These are phyloP conservation scores for Parachaetomium inaequale DNA, from an alignment of 495 filamentous ascomycete genomes.

Conservation along the genomic window DNA sequence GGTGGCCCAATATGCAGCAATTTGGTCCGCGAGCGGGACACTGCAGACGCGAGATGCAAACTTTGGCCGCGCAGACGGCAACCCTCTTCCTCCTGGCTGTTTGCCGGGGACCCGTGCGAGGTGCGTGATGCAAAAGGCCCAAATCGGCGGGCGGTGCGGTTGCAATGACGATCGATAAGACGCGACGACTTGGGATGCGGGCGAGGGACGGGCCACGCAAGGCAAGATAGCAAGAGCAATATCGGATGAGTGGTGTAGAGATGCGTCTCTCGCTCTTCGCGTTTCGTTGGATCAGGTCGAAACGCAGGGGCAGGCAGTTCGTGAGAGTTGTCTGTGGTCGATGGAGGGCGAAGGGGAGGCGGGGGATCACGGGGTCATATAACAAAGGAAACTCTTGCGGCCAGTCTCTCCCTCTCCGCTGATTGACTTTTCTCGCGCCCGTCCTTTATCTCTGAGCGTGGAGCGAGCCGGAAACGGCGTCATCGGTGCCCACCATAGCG, in stretches of 20 bases:
- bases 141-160: conserved; percentile 12
- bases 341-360: background rate
- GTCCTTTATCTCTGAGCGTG: background rate
- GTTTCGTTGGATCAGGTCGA: background rate
- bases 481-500: conserved; percentile 12
- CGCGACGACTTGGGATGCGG: background rate
- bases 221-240: conserved; percentile 4
- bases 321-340: background rate
- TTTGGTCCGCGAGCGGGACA: conserved; percentile 15
- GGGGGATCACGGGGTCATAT: conserved; percentile 4
- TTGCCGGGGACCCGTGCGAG: conserved; percentile 4
- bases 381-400: background rate
- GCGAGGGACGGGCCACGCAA: background rate
- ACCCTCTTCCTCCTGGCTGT: background rate
- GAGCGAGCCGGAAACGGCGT: conserved; percentile 9
- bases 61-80: conserved; percentile 5
- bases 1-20: conserved; percentile 27
- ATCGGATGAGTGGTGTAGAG: background rate
- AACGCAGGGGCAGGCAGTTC: background rate
- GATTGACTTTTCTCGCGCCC: conserved; percentile 7
- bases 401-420: background rate
- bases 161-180: conserved; percentile 8
- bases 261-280: background rate
- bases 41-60: conserved; percentile 16
- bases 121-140: conserved; percentile 13